These are phyloP conservation scores for Talaromyces sp. DNA, from an alignment of 2,329 filamentous ascomycete genomes.

Conservation along the genomic window DNA sequence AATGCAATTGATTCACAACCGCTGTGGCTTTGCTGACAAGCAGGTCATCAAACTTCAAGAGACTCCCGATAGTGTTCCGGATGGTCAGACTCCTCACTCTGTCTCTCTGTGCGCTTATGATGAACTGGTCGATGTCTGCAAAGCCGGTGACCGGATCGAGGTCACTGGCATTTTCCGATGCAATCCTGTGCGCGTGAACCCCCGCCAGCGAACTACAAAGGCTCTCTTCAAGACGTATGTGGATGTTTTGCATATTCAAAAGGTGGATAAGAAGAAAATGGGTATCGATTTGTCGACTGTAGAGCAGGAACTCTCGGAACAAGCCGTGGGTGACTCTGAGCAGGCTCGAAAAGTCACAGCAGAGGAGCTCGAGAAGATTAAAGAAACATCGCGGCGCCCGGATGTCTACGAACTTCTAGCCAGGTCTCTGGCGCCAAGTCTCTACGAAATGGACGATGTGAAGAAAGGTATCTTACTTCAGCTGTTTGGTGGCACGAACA, in stretches of 20 bases:
- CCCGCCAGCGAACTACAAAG: constrained; percentile 86
- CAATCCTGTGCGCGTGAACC: constrained; percentile 89
- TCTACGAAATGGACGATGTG: constrained; percentile 97
- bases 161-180: constrained; percentile 96
- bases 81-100: constrained; percentile 94
- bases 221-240: constrained; percentile 97
- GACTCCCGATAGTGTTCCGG: constrained; percentile 89
- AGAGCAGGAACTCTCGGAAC: constrained; percentile 73
- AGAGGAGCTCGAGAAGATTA: constrained; percentile 88
- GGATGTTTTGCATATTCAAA: constrained; percentile 92
- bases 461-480: constrained; percentile 98
- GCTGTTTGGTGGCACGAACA: constrained; percentile 96
- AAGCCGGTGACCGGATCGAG: constrained; percentile 92
- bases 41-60: constrained; percentile 98
- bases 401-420: constrained; percentile 93
- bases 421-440: constrained; percentile 85
- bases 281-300: constrained; percentile 88
- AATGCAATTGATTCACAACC: constrained; percentile 97
- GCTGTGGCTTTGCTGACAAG: constrained; percentile 92
- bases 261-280: constrained; percentile 91
- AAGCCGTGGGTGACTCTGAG: constrained; percentile 68
- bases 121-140: constrained; percentile 95
- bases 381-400: constrained; percentile 68
- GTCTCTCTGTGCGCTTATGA: constrained; percentile 96
- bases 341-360: constrained; percentile 78